A percentile compares a stretch with the other conserved stretches of the same genome.
These are phyloP conservation scores for Lecanosticta acicola DNA, from an alignment of 2,329 filamentous ascomycete genomes.

Conservation along the genomic window DNA sequence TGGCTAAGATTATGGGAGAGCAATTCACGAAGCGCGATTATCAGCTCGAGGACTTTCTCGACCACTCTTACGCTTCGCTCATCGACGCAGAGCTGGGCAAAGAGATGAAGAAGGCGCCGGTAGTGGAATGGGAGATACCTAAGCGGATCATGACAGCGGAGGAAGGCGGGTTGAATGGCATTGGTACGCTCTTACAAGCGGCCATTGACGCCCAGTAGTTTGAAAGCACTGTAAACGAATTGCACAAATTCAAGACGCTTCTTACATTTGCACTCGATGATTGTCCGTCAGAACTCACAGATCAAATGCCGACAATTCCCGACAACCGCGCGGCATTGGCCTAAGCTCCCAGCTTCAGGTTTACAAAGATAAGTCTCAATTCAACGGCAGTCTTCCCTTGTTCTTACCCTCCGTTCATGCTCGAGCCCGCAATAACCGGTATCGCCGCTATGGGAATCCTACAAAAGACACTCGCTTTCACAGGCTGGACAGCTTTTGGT, in stretches of 20 bases:
- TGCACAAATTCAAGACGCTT: too few species aligned
- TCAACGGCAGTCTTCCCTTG: not conserved
- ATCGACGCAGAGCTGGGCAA: conserved; percentile 78
- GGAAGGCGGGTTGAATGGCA: conserved; percentile 25
- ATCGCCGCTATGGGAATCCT: conserved; percentile 30
- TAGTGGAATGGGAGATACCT: conserved; percentile 90
- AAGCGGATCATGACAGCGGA: conserved; percentile 64
- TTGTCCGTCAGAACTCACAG: too few species aligned
- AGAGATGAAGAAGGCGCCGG: conserved; percentile 76
- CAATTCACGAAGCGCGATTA: conserved; percentile 96
- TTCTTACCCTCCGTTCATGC: too few species aligned
- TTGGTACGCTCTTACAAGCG: conserved; percentile 24
- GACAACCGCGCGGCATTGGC: not conserved
- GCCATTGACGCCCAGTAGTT: conserved; percentile 19
- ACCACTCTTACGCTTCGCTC: conserved; percentile 86
- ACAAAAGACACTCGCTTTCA: conserved; percentile 26
- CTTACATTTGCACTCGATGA: too few species aligned
- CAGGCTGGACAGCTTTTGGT: conserved; percentile 36
- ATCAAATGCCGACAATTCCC: not conserved
- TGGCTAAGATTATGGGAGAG: conserved; percentile 88
- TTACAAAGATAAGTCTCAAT: not conserved
- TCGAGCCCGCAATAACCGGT: conserved; percentile 7
- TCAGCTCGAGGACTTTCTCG: conserved; percentile 93
- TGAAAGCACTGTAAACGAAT: too few species aligned
- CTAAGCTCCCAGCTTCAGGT: not conserved